These are phyloP conservation scores for Annona cherimola DNA, from an alignment of 164 flowering plant genomes.

Conservation along the genomic window DNA sequence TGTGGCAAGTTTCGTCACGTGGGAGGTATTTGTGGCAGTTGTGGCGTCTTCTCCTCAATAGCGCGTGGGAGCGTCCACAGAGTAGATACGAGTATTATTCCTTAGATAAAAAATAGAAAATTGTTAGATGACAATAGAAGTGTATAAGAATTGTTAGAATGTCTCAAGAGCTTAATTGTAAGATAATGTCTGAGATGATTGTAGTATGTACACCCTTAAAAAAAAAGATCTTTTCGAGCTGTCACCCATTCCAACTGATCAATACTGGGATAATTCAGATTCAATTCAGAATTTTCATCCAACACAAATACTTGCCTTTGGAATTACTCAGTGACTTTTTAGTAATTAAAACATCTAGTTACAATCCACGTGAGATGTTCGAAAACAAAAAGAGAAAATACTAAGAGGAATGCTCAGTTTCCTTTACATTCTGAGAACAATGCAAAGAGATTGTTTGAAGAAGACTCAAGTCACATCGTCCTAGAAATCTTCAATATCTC, in stretches of 20 bases:
- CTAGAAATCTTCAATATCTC: conserved; percentile 27
- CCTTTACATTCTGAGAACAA: background rate
- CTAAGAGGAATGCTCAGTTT: background rate
- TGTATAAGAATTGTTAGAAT: no score
- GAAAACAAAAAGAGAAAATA: background rate
- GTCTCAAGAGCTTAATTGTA: no score
- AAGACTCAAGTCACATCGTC: conserved; percentile 5
- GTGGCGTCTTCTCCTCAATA: no score
- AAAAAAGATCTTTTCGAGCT: background rate
- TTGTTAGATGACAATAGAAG: no score
- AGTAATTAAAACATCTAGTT: background rate
- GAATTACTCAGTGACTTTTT: background rate
- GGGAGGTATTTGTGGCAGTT: no score
- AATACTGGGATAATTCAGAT: background rate
- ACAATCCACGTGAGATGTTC: background rate
- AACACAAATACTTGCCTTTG: background rate
- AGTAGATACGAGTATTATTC: no score
- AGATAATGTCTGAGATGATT: no score
- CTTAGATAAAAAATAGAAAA: no score
- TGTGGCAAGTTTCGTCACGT: no score
- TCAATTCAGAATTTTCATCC: background rate
- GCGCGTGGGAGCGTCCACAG: no score
- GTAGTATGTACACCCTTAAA: no score
- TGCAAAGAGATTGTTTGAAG: background rate
- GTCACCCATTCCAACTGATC: background rate